phyloP scores from a whole-genome alignment of 2,329 filamentous ascomycete species.

The Claviceps capensis region DNA sequence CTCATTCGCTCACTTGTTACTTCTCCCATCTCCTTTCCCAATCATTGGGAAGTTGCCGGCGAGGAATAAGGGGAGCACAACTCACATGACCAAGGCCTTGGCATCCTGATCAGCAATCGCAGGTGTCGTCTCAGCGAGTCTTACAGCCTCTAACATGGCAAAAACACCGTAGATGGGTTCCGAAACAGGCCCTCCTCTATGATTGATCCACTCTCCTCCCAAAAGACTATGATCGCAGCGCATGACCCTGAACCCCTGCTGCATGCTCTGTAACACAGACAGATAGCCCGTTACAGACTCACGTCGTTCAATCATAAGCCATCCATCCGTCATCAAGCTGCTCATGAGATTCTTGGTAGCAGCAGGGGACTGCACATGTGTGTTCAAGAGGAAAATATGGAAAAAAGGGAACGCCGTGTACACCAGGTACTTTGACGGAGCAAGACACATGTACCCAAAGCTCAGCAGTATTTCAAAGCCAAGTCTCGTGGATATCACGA shows the following conservation, averaged over 20 bases:
- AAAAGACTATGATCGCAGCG: conserved; percentile 90
- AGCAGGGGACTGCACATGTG: conserved; percentile 51
- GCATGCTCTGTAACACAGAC: conserved; percentile 67
- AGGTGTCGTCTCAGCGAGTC: conserved; percentile 53
- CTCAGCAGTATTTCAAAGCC: conserved; percentile 58
- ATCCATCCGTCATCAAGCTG: conserved; percentile 51
- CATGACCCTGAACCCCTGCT: conserved; percentile 64
- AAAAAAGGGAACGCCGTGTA: conserved; percentile 59
- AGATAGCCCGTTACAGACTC: conserved; percentile 89
- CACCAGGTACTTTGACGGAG: conserved; percentile 55
- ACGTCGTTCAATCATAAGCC: conserved; percentile 62
- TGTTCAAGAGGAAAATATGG: conserved; percentile 58
- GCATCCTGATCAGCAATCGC: conserved; percentile 48
- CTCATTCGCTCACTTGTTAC: no score
- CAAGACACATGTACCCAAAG: conserved; percentile 47
- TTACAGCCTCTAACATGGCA: conserved; percentile 82
- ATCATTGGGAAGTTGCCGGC: neutral
- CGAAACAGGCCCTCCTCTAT: conserved; percentile 39
- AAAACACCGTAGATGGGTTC: conserved; percentile 97
- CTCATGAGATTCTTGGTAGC: conserved; percentile 51
- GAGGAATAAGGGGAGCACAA: conserved; percentile 5
- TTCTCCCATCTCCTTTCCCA: neutral
- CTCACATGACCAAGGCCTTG: conserved; percentile 75
- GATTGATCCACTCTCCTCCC: conserved; percentile 74
- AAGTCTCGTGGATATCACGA: conserved; percentile 53